These are phyloP conservation scores for Xylariaceae sp. DNA, from an alignment of 2,329 filamentous ascomycete species.

Conservation along the genomic window DNA sequence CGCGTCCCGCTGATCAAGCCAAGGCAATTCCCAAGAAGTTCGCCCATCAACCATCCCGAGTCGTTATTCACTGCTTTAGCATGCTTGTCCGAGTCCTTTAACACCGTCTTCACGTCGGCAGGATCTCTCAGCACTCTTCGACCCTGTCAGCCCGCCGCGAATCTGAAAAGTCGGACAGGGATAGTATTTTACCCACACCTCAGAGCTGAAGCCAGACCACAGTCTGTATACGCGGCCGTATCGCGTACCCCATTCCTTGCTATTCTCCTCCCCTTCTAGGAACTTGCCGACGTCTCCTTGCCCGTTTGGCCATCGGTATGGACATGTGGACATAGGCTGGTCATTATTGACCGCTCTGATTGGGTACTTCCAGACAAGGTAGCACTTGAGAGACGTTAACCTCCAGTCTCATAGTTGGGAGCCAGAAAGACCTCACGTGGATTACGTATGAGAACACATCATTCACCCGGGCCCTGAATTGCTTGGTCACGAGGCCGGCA, in stretches of 20 bases:
- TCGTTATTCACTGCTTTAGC: slow-evolving; percentile 40
- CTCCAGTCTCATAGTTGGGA: neutral
- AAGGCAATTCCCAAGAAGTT: slow-evolving; percentile 42
- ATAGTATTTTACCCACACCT: slow-evolving; percentile 35
- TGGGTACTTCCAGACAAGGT: neutral
- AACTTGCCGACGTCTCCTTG: slow-evolving; percentile 42
- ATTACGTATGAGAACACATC: neutral
- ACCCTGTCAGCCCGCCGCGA: too few species aligned
- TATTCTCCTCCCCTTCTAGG: slow-evolving; percentile 35
- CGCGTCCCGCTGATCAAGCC: slow-evolving; percentile 36
- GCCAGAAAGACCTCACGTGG: neutral
- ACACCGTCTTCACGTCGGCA: slow-evolving; percentile 35
- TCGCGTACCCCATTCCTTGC: slow-evolving; percentile 31
- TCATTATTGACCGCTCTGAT: neutral
- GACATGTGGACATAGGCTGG: neutral
- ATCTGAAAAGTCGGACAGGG: too few species aligned
- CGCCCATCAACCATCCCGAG: slow-evolving; percentile 37
- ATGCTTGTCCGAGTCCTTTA: slow-evolving; percentile 43
- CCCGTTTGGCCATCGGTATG: slow-evolving; percentile 36
- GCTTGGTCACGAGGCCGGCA: neutral
- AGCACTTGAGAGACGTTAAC: neutral
- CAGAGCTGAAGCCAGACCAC: slow-evolving; percentile 37
- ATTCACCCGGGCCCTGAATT: neutral
- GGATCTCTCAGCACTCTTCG: neutral
- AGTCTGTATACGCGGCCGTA: slow-evolving; percentile 39